Evolutionary conservation across 345 rosid genomes (phyloP), one percentile per base, ranked within the genome.

Genomic region (Gossypium sturtianum): DNA sequence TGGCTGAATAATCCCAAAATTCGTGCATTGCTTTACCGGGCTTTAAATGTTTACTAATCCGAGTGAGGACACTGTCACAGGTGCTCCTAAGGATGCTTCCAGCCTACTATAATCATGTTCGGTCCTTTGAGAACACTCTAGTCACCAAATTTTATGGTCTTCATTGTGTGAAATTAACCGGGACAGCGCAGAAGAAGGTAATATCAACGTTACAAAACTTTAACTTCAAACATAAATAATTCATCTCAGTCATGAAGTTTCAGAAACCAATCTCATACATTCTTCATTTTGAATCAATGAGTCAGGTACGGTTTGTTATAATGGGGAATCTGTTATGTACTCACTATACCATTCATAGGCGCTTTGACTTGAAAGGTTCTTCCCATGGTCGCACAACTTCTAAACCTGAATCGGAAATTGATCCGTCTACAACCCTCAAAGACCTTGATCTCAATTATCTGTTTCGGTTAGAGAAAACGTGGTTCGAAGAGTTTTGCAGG

Each of bases 401-500:
- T 72, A 94, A 87, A 77, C 91, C 97, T 0, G 94, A 95, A 78
- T 78, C 94, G 27, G 97, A 88, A 75, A 87, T 95, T 23, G 98
- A 95, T 81, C 89, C 94, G 47, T 87, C 88, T n/a, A 89, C 91
- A 16, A 94, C 98, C 34, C 98, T 94, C 74, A 93, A 93, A 83
- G 99, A 94, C 80, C 99, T 94, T 64, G 98, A 95, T 84, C 91
- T 95, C 72, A 93, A 91, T 78, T 91, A 83, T 75, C 47, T 91
- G 45, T 91, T 95, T 74, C 80, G 98, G 9, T 72, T 95, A 56
- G 89, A 89, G 76, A 90, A 87, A 74, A 74, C 71, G 19, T 91
- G 97, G 96, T 95, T 86, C 81, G 94, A 89, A 83, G 98, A 94
- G 79, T 91, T 94, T 69, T 89, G 91, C 91, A 91, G 95, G 98